Conservation (phyloP, 768 basidiomycete genomes). For the Termitomyces heimii region DNA sequence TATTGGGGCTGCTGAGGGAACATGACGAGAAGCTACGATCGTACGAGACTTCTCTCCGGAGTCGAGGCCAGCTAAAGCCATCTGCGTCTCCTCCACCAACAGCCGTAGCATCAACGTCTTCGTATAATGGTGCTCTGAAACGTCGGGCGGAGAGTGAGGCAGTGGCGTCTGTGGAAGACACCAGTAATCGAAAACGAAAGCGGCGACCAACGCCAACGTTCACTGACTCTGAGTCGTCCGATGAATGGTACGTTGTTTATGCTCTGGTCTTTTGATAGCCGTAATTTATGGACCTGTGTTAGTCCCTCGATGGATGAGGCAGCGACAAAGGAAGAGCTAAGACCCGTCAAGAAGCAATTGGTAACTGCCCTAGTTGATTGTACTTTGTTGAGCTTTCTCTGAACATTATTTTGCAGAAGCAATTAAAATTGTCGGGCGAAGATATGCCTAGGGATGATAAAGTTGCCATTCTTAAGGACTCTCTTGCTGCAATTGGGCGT, state of each 20-base stretch:
- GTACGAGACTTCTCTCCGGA: constrained; percentile 76
- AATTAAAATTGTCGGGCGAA: constrained; percentile 89
- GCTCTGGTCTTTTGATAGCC: neutral
- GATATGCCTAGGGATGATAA: constrained; percentile 95
- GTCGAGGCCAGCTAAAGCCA: constrained; percentile 61
- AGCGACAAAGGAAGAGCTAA: constrained; percentile 87
- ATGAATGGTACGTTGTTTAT: constrained; percentile 69
- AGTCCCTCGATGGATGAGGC: constrained; percentile 96
- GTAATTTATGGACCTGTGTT: constrained; percentile 5
- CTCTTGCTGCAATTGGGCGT: constrained; percentile 87
- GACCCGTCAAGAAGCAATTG: constrained; percentile 95
- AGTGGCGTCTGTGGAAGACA: constrained; percentile 73
- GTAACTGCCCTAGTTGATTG: constrained; percentile 34
- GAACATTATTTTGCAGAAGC: constrained; percentile 54
- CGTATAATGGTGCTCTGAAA: constrained; percentile 54
- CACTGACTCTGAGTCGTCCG: constrained; percentile 90
- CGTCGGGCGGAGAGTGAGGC: constrained; percentile 84
- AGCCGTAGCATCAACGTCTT: constrained; percentile 64
- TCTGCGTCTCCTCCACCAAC: constrained; percentile 74
- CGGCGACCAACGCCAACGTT: constrained; percentile 94
- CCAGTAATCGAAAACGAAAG: constrained; percentile 70
- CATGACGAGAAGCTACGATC: constrained; percentile 89
- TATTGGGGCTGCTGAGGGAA: constrained; percentile 77
- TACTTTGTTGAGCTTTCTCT: neutral
- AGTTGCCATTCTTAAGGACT: constrained; percentile 92